Evolutionary conservation across 352 stramenopile species (phyloP), one percentile per base, ranked within the genome.

Genomic region (Phytophthora multivora): DNA sequence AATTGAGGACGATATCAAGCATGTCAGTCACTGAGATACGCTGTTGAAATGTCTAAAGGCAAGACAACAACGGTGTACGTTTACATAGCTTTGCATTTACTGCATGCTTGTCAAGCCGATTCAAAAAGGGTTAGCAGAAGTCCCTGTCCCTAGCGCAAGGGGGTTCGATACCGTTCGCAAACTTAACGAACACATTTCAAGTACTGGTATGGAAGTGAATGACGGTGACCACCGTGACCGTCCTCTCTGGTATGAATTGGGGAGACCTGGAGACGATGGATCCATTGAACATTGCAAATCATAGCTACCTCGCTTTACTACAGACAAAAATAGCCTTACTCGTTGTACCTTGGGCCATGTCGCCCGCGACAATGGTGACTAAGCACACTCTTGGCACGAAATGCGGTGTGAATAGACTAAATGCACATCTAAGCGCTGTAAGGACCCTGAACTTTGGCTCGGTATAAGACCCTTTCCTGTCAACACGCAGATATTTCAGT

Each of bases 341-440:
- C 16, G 30, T 6, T 54, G 48, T 15, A 54, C 48, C n/a, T 26
- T 36, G 48, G 12, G 36, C 40, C 48, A 54, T 15, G 18, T 54
- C 9, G 48, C 35, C 4, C 48, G 48, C 6, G 11, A 4, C 15
- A 19, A 54, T 9, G 13, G 45, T 13, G 5, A 13, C 5, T n/a
- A 45, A 8, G 48, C 33, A 9, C 3, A 11, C 13, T 35, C 9
- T 5, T n/a, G 10, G 16, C 33, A 45, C 4, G 12, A 45, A 0
- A 45, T 54, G 16, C 30, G 33, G 5, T 54, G 19, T 39, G 15
- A 39, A 39, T 16, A 18, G 33, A 39, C 33, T 16, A 16, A 39
- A 39, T 31, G 33, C 5, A 6, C 33, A 1, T 39, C 33, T 16
- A 2, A 39, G 33, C 33, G 33, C 33, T 39, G 33, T 16, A 16